Evolutionary conservation across 2,329 filamentous ascomycete species (phyloP).

Genomic region (Calonectria crousiana): DNA sequence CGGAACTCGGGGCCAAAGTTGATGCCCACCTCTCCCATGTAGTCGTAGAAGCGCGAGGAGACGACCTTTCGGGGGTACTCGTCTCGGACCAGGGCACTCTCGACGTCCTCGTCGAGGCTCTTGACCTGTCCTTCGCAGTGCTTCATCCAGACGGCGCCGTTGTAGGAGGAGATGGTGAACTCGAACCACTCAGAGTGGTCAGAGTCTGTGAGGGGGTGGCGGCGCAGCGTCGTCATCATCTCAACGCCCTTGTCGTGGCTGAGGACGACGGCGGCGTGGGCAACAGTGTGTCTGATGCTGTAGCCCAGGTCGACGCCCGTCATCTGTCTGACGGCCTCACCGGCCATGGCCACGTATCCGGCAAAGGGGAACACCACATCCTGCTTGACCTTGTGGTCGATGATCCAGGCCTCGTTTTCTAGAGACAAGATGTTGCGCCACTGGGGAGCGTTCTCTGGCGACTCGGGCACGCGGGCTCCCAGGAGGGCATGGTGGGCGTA

Average conservation of each 20-base stretch:
- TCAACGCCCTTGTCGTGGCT: slow-evolving; percentile 8
- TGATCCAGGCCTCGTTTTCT: slow-evolving; percentile 52
- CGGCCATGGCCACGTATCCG: slow-evolving; percentile 51
- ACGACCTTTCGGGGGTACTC: slow-evolving; percentile 35
- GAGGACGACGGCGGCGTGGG: slow-evolving; percentile 48
- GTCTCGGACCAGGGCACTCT: not conserved
- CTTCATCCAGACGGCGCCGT: slow-evolving; percentile 24
- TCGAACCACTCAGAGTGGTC: slow-evolving; percentile 26
- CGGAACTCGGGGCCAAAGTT: slow-evolving; percentile 49
- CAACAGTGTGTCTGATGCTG: slow-evolving; percentile 35
- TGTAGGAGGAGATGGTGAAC: slow-evolving; percentile 24
- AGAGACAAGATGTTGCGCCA: slow-evolving; percentile 41
- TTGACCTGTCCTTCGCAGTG: slow-evolving; percentile 28
- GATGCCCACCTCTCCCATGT: slow-evolving; percentile 45
- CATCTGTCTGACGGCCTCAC: slow-evolving; percentile 40
- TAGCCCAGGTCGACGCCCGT: slow-evolving; percentile 33
- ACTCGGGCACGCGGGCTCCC: slow-evolving; percentile 32
- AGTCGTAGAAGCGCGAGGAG: slow-evolving; percentile 41
- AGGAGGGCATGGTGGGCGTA: slow-evolving; percentile 35
- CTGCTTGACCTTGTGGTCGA: slow-evolving; percentile 58
- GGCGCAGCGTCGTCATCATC: slow-evolving; percentile 18
- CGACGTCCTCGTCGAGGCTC: not conserved
- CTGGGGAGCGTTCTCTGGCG: slow-evolving; percentile 28
- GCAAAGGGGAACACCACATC: slow-evolving; percentile 56
- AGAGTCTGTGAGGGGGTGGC: slow-evolving; percentile 18